Evolutionary conservation across 202 grass and related monocot genomes (phyloP), one percentile per base, ranked within the genome.

Genomic region (Hordeum pubiflorum): DNA sequence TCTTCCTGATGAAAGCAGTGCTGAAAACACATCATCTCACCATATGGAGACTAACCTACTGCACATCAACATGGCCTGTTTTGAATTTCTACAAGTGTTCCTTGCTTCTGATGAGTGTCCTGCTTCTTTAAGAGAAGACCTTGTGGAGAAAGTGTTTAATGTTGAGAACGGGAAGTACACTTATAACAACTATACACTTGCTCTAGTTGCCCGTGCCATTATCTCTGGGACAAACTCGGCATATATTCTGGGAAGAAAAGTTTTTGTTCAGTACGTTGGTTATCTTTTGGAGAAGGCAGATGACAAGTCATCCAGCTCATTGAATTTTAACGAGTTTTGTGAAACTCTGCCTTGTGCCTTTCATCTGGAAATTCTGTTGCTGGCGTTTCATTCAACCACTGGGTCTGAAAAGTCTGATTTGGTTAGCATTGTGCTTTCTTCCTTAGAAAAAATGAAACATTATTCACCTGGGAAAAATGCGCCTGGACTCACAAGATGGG

Each of bases 311-410:
- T 75, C 84, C 63, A 84, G 64, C 72, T n/a, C 65, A 58, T 57
- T 89, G 23, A 79, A 86, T 68, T 50, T 84, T 69, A 88, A 69
- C 61, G 86, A 89, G 87, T 89, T 93, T 43, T 91, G 80, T 54
- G 77, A 69, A 65, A 85, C 46, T 82, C 84, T 98, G 70, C 92
- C 92, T 77, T 88, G 90, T 86, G 76, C 88, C 34, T 98, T 98
- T 70, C 95, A 94, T 77, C 85, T 94, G 82, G 95, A 94, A 87
- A 93, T 98, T 86, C 68, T 98, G 58, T 84, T 98, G 84, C 86
- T 91, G 78, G 86, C 80, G 14, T 98, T 98, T 50, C 95, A 98
- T 89, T 88, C 90, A 71, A 75, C 88, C 39, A 83, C 70, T 48
- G 84, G 78, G 77, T 79, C 84, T 61, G 88, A 93, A 72, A 98